phyloP scores from a whole-genome alignment of 73 alveolate species.

The Paraurostyla sp. region DNA sequence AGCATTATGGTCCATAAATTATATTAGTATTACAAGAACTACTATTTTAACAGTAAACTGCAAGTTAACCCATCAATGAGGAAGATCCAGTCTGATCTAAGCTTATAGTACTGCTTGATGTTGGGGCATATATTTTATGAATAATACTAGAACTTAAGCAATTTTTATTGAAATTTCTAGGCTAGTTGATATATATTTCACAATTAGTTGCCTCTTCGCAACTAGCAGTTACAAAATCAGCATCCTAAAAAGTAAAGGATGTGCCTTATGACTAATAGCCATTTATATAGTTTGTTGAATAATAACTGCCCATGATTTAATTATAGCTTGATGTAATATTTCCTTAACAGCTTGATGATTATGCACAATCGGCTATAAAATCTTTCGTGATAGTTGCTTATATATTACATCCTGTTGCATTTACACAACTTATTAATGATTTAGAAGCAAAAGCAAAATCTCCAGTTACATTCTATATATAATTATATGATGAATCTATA shows the following conservation, averaged over 20 bases:
- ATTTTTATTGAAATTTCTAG: background rate
- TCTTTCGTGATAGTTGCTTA: background rate
- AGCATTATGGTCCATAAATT: conserved; percentile 1
- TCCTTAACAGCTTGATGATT: background rate
- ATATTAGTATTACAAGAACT: background rate
- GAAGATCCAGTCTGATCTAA: background rate
- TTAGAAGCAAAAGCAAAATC: background rate
- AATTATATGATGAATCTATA: background rate
- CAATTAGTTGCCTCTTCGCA: background rate
- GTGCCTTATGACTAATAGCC: background rate
- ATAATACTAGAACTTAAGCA: background rate
- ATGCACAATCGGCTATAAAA: conserved; percentile 1
- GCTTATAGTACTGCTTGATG: background rate
- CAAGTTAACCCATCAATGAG: background rate
- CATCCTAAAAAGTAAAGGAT: background rate
- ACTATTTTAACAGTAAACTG: background rate
- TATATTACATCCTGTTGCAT: background rate
- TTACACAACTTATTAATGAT: background rate
- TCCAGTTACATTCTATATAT: background rate
- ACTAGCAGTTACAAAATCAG: background rate
- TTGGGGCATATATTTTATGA: background rate
- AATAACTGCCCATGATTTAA: background rate
- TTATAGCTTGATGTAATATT: background rate
- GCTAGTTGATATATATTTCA: background rate
- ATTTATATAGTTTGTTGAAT: too few species aligned